Evolutionary conservation across 164 flowering plant species (phyloP), one percentile per base, ranked within the genome.

Genomic region (Cinnamomum micranthum): DNA sequence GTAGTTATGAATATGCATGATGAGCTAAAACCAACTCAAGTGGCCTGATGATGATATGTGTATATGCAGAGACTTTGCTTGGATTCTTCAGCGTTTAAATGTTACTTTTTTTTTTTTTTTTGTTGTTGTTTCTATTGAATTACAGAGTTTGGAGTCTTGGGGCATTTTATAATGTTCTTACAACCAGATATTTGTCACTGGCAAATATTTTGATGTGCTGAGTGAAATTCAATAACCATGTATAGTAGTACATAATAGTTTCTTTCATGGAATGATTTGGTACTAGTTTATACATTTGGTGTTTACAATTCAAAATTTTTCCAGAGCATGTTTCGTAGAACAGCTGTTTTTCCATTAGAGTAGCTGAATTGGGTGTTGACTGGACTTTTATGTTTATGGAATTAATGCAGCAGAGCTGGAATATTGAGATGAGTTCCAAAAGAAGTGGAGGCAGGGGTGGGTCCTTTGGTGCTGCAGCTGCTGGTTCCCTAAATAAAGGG

Each of bases 401-500:
- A 67, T 25, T 25, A 67, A 51, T 71, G 65, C 74, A 77, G 76
- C 66, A 63, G 25, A 25, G 15, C 31, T 55, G n/a, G 58, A 33
- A 33, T 63, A 63, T 25, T 50, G 15, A 31, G 20, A 81, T 81
- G 81, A 78, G 50, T 73, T 62, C 81, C 25, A 71, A 68, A 41
- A 75, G 50, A 69, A 73, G 77, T 22, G 69, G 67, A 75, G 78
- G 75, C 70, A 75, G 73, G 80, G 70, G 75, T 9, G 2, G 47
- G 33, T 55, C 75, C 65, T 62, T 62, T 65, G 74, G 67, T 73
- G 75, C 71, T 66, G 47, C 10, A 41, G 75, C 71, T 73, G 28
- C 24, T 66, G 20, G 28, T 71, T 74, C 75, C 74, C 50, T 71
- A 47, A 28, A 71, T 2, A 81, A 78, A 63, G 79, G 77, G 17